phyloP scores from a whole-genome alignment of 2,329 filamentous ascomycete genomes.

The Aureobasidium mangrovei region DNA sequence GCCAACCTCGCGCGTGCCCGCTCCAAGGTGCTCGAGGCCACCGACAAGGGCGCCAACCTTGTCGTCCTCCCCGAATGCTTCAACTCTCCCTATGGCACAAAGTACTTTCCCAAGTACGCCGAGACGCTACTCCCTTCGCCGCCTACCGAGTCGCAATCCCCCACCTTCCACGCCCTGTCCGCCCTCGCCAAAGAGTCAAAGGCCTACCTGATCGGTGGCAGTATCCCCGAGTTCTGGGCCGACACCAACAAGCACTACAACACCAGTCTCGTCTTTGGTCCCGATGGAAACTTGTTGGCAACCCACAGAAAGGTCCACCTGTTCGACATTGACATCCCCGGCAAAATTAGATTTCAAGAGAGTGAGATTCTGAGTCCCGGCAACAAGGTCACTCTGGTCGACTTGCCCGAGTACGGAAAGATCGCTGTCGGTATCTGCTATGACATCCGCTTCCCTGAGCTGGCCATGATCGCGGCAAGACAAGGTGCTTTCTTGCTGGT shows the following conservation, averaged over 20 bases:
- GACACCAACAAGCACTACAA: conserved; percentile 73
- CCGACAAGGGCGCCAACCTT: conserved; percentile 65
- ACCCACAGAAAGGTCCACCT: conserved; percentile 90
- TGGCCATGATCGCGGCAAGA: conserved; percentile 80
- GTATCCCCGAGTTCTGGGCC: conserved; percentile 73
- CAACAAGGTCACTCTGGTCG: conserved; percentile 74
- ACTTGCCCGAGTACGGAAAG: conserved; percentile 80
- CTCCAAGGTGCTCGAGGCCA: conserved; percentile 73
- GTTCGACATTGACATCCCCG: conserved; percentile 96
- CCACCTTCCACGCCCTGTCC: conserved; percentile 77
- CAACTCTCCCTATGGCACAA: conserved; percentile 91
- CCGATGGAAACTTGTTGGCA: conserved; percentile 68
- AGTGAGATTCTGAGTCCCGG: conserved; percentile 81
- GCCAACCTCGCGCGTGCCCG: conserved; percentile 76
- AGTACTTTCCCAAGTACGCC: conserved; percentile 86
- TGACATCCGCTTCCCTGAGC: conserved; percentile 91
- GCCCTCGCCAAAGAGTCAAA: conserved; percentile 68
- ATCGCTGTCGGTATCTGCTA: conserved; percentile 93
- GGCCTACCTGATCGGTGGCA: conserved; percentile 80
- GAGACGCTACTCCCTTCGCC: conserved; percentile 77
- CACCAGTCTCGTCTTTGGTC: conserved; percentile 76
- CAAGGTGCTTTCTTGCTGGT: conserved; percentile 79
- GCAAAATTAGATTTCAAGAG: conserved; percentile 85
- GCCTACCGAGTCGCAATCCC: conserved; percentile 59
- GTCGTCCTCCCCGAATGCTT: conserved; percentile 97